Base-by-base conservation (phyloP, 768 basidiomycete species). In the Russula virescens region DNA sequence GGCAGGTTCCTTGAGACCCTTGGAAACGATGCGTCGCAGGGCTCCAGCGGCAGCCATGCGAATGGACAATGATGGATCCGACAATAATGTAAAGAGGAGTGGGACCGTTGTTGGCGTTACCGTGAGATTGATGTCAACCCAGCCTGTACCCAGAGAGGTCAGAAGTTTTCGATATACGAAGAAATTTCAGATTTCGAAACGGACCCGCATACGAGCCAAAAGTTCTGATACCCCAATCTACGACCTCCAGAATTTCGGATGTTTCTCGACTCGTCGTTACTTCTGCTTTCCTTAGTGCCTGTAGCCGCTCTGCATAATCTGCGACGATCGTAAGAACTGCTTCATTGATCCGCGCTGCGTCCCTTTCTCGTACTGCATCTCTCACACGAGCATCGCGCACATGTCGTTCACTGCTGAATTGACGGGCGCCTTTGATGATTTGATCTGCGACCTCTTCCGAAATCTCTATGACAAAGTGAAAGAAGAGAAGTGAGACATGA, bases 371-470 rank as follows among this genome's bases (percentile, higher is more conserved):
- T 34, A 99, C 89, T 21, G 87, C 87, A 73, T 98, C 95, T 50
- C 97, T 79, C 52, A 98, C 87, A 52, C 85, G 83, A 21, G 78
- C 85, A 76, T 99, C 97, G 59, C 94, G 84, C 49, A 81, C 78
- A 71, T 93, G 87, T 52, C 97, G 83, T 53, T 79, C 83, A 9
- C 80, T 76, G 58, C 79, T 85, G 71, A 83, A 94, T 47, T 83
- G 73, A 55, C 95, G 80, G 16, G 94, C 95, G 54, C 90, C 82
- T 75, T 96, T 94, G 69, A 98, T 85, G 65, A 93, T 84, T 69
- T 92, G 89, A 76, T 99, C 97, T 54, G 93, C 93, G n/a, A 98
- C 90, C 74, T 99, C 97, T 14, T 91, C 90, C 0, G 94, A 95
- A 58, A 98, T 95, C 73, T 99, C 97, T 62, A 90, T 85, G 48